Evolutionary conservation across 495 filamentous ascomycete genomes (phyloP).

Genomic region (Mycothermus thermophilus): DNA sequence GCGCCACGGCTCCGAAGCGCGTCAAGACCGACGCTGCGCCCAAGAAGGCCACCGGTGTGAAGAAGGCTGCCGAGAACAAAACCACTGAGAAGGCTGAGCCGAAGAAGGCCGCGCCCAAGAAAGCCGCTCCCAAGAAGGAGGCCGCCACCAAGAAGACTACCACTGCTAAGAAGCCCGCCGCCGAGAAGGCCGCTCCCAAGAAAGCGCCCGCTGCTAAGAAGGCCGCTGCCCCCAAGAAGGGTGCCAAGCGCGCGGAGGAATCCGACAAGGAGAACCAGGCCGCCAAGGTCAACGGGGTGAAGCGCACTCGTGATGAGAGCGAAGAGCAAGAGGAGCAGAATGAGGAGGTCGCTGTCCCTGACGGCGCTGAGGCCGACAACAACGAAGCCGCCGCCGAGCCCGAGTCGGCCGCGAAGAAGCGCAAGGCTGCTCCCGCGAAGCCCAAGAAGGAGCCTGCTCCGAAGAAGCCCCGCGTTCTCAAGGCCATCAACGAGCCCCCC

Average conservation of each 20-base stretch:
- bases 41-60: not conserved
- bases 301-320: slow-evolving; percentile 12
- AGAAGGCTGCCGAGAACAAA: slow-evolving; percentile 11
- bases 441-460: slow-evolving; percentile 2
- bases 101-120: slow-evolving; percentile 5
- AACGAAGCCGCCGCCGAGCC: slow-evolving; percentile 5
- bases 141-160: slow-evolving; percentile 1
- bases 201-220: slow-evolving; percentile 3
- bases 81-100: slow-evolving; percentile 6
- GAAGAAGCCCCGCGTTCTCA: slow-evolving; percentile 10
- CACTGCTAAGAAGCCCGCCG: too few species aligned
- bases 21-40: too few species aligned
- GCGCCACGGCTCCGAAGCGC: slow-evolving; percentile 2
- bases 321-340: slow-evolving; percentile 8
- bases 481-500: slow-evolving; percentile 29
- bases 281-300: slow-evolving; percentile 11
- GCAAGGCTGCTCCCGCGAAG: slow-evolving; percentile 7
- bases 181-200: slow-evolving; percentile 13
- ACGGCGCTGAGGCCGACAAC: slow-evolving; percentile 1
- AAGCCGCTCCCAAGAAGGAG: slow-evolving; percentile 11
- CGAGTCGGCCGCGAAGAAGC: slow-evolving; percentile 4
- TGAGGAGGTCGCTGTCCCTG: not conserved
- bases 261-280: slow-evolving; percentile 24
- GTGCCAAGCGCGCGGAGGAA: slow-evolving; percentile 17
- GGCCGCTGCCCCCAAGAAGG: slow-evolving; percentile 24